These are phyloP conservation scores for Gossypium thurberi DNA, from an alignment of 345 rosid species.

Conservation along the genomic window DNA sequence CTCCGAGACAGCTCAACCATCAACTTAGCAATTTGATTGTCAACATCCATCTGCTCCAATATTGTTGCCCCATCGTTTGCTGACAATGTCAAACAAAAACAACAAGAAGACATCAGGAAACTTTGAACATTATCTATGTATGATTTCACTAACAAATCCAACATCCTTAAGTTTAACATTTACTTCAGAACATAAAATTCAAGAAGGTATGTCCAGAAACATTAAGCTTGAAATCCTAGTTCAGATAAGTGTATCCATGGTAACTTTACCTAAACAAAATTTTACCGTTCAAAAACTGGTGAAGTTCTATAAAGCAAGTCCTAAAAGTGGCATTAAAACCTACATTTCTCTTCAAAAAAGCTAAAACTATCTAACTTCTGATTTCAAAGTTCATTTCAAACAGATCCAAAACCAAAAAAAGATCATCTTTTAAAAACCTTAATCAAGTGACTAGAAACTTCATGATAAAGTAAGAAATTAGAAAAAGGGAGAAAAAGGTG, in stretches of 20 bases:
- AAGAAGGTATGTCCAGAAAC: neutral
- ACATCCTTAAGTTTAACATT: neutral
- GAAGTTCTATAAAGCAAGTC: neutral
- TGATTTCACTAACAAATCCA: neutral
- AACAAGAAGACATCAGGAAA: neutral
- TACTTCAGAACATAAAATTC: neutral
- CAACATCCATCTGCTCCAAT: slow-evolving; percentile 98
- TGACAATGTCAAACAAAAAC: slow-evolving; percentile 14
- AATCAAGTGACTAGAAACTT: neutral
- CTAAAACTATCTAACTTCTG: neutral
- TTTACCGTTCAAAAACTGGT: neutral
- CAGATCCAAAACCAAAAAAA: neutral
- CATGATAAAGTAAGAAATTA: neutral
- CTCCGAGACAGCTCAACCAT: slow-evolving; percentile 92
- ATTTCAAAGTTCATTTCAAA: neutral
- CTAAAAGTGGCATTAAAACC: neutral
- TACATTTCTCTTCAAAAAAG: neutral
- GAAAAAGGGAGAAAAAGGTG: neutral
- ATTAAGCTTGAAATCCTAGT: neutral
- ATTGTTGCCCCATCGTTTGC: slow-evolving; percentile 99
- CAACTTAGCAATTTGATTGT: slow-evolving; percentile 90
- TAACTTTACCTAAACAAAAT: neutral
- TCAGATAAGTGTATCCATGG: neutral
- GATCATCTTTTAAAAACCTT: neutral
- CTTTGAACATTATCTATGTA: neutral